Evolutionary conservation across 2,329 filamentous ascomycete genomes (phyloP).

Genomic region (Cercospora zeae-maydis): DNA sequence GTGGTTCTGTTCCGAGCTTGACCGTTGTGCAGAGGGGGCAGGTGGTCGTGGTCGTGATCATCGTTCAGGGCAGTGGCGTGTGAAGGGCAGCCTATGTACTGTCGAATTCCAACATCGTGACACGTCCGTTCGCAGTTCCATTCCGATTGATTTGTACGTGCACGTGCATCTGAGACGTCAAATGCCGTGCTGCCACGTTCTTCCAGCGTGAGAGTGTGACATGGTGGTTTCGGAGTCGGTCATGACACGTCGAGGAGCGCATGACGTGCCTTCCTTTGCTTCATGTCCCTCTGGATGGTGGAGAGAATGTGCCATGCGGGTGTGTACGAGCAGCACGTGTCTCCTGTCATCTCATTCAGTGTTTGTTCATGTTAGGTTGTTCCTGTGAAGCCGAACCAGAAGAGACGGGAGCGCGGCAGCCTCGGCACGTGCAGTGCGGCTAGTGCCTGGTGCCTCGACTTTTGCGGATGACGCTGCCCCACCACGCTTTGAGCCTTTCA

Average conservation of each 20-base stretch:
- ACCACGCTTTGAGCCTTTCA: slow-evolving; percentile 5
- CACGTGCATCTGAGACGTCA: not conserved
- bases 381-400: not conserved
- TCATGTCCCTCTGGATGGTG: not conserved
- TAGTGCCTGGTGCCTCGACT: slow-evolving; percentile 2
- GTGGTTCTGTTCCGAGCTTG: not conserved
- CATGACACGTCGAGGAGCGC: not conserved
- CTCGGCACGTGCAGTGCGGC: not conserved
- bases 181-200: not conserved
- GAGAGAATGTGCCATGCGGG: not conserved
- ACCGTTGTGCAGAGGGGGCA: not conserved
- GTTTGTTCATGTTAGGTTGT: too few species aligned
- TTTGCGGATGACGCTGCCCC: not conserved
- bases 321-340: not conserved
- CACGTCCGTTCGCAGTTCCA: not conserved
- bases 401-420: too few species aligned
- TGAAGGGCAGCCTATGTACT: not conserved
- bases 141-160: not conserved
- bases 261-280: not conserved
- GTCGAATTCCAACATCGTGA: not conserved
- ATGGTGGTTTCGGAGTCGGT: not conserved
- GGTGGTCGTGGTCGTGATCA: not conserved
- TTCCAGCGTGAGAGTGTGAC: not conserved
- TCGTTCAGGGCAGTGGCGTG: not conserved
- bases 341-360: too few species aligned